Base-by-base conservation (phyloP, 2,329 filamentous ascomycete genomes). In the Ceratocystis cubensis region DNA sequence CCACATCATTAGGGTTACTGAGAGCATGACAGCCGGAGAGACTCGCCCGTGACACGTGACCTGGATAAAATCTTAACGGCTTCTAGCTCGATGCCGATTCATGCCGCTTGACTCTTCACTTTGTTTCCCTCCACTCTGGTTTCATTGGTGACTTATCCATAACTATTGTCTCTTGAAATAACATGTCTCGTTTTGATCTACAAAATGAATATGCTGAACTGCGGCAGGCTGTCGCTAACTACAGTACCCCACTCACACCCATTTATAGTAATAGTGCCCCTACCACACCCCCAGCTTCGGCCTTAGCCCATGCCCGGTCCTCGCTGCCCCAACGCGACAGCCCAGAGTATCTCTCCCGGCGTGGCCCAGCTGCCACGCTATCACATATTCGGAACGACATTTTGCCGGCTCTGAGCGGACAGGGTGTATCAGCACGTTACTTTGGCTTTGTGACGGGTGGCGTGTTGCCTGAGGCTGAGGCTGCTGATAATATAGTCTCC, bases 371-470 rank as follows among this genome's bases (percentile, higher is more conserved):
- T 5, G 56, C 33, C 17, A 63, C 66, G 5, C 63, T 67, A 2
- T 5, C 17, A 17, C 81, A 84, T 72, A 76, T 84, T 45, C 71
- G 77, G 8, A 41, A 70, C 6, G 74, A 77, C 67, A 75, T 84
- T 66, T 75, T 82, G 50, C 81, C 82, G 1, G 88, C 81, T 0
- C 81, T 94, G 68, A 91, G 87, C 71, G 82, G 80, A 17, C 82
- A 84, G 71, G 86, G 84, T 70, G 80, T 82, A 53, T 84, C 82
- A 56, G 75, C 84, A 10, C 84, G 85, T 65, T 96, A 95, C 79
- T 95, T 90, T 74, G 92, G 91, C 68, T 96, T 96, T 74, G 88
- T 96, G 5, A 96, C 87, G 0, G 93, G 93, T 57, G 88, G 90
- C 15, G 80, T 82, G 6, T 88, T 92, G 0, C 89, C 91, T 5